Evolutionary conservation across 352 stramenopile genomes (phyloP), one percentile per base, ranked within the genome.

Genomic region (Thalassiosira mediterranea): DNA sequence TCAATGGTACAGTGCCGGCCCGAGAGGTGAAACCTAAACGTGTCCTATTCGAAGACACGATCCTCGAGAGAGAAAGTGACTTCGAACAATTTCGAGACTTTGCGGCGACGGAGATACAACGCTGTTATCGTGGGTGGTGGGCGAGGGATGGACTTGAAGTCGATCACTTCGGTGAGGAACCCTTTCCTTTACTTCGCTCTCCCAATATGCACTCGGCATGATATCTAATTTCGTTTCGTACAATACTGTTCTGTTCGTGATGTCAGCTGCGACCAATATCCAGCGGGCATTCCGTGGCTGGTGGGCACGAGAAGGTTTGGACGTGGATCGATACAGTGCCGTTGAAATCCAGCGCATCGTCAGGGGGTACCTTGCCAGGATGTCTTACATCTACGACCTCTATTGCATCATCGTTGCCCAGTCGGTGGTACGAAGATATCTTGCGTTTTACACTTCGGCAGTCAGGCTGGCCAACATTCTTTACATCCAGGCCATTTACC

Each of bases 281-380:
- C 83, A 90, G 62, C 32, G 59, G 29, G 21, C 62, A 38, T 81
- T 85, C 28, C 83, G 86, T 38, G 81, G 86, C 2, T 77, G 76
- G 60, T 67, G 68, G 31, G 49, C 47, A 51, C 70, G 81, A 57
- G 79, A 83, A 54, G 44, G 71, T 8, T 56, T 92, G 13, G 70
- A 81, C 23, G 64, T 76, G 17, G 56, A 87, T 47, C 58, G 81
- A 54, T 78, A 82, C 49, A 86, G 74, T 58, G 86, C 83, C 11
- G 79, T 77, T 15, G 58, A 90, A 58, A 88, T 91, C 38, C 86
- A 91, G 72, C 70, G 79, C 23, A 61, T 87, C 26, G 65, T 88
- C 5, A 53, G 86, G 26, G 86, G 86, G 7, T 83, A 90, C 70
- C 59, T 90, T 37, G 56, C 72, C 10, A 76, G 79, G 19, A 81